Conservation (phyloP, 2,329 filamentous ascomycete species). For the Teratosphaeria viscida region DNA sequence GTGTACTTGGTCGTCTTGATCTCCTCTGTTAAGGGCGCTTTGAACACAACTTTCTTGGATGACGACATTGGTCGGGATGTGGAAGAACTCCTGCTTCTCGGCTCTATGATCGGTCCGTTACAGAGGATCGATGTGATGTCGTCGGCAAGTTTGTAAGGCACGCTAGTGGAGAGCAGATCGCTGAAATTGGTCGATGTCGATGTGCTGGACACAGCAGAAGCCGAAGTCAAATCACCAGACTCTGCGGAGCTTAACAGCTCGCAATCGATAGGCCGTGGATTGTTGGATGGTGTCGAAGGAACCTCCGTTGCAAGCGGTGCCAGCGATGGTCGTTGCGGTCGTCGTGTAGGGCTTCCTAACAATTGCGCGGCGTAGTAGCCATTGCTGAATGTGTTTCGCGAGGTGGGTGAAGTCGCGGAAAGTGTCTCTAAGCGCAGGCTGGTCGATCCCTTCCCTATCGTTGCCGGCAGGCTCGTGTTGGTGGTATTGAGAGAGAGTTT, state of each 20-base stretch:
- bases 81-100: constrained; percentile 18
- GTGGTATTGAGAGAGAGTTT: constrained; percentile 52
- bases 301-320: constrained; percentile 20
- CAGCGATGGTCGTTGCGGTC: constrained; percentile 21
- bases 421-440: constrained; percentile 44
- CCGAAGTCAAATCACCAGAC: constrained; percentile 23
- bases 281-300: constrained; percentile 17
- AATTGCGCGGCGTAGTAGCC: constrained; percentile 38
- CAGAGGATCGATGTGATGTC: constrained; percentile 36
- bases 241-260: constrained; percentile 5
- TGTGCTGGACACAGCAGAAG: constrained; percentile 27
- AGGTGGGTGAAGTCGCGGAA: constrained; percentile 49
- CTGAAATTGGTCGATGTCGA: constrained; percentile 25
- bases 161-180: constrained; percentile 16
- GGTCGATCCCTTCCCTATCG: constrained; percentile 45
- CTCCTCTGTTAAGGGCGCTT: constrained; percentile 46
- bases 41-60: constrained; percentile 48
- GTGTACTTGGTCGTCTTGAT: constrained; percentile 47
- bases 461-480: constrained; percentile 28
- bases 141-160: constrained; percentile 38
- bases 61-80: constrained; percentile 38
- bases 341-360: constrained; percentile 7
- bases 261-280: constrained; percentile 7
- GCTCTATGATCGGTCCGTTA: constrained; percentile 33
- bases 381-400: constrained; percentile 52